Percentiles rank a stretch among this genome's conserved stretches.
Conservation (phyloP, 768 basidiomycete species). For the Baorangia bicolor region DNA sequence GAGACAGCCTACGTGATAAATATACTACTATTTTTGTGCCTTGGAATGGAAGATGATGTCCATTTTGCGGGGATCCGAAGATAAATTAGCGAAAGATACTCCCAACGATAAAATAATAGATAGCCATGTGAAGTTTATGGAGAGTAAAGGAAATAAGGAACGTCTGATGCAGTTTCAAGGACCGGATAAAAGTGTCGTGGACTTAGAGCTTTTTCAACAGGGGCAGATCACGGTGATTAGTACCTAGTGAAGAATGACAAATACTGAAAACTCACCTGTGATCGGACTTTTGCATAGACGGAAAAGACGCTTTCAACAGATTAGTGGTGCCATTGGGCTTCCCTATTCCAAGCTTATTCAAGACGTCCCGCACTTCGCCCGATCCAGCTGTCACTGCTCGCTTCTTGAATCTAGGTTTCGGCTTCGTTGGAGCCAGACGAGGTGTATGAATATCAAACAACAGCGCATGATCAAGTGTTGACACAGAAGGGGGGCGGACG, state of each 20-base stretch:
- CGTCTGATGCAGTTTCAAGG: conserved; percentile 13
- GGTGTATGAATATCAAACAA: conserved; percentile 42
- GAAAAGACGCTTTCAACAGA: conserved; percentile 72
- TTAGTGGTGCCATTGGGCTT: conserved; percentile 59
- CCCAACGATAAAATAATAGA: conserved; percentile 12
- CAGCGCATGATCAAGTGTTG: conserved; percentile 70
- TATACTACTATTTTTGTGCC: conserved; percentile 11
- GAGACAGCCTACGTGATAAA: conserved; percentile 23
- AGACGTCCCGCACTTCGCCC: conserved; percentile 76
- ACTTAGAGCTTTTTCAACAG: conserved; percentile 14
- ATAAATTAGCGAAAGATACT: conserved; percentile 24
- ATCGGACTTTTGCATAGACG: conserved; percentile 47
- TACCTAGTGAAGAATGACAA: neutral
- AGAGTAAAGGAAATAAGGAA: conserved; percentile 9
- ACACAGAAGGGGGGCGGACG: conserved; percentile 67
- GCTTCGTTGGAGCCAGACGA: conserved; percentile 47
- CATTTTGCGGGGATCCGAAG: conserved; percentile 13
- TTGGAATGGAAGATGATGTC: conserved; percentile 11
- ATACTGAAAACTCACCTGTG: conserved; percentile 34
- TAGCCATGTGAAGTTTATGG: neutral
- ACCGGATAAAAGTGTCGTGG: conserved; percentile 11
- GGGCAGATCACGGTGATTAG: conserved; percentile 6
- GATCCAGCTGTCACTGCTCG: conserved; percentile 49
- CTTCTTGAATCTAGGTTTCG: conserved; percentile 57
- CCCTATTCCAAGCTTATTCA: conserved; percentile 81